phyloP scores from a whole-genome alignment of 768 basidiomycete species.

The Amylocystis lapponica region DNA sequence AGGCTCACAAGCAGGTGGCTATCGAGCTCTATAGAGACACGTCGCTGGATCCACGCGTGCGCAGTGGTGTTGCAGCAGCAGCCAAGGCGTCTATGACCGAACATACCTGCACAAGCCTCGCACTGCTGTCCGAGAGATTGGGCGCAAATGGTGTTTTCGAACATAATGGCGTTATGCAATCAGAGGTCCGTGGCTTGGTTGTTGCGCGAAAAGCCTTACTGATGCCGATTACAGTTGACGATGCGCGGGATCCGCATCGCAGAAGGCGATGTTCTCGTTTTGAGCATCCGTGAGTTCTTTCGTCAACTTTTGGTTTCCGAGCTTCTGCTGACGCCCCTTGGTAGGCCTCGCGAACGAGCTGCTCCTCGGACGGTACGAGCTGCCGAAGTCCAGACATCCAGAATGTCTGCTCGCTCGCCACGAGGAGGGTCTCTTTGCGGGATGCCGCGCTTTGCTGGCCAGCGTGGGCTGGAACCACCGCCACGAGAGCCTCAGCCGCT shows the following conservation, averaged over 20 bases:
- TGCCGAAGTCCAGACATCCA: slow-evolving; percentile 36
- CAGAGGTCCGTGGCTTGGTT: slow-evolving; percentile 36
- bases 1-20: slow-evolving; percentile 39
- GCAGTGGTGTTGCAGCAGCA: slow-evolving; percentile 51
- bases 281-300: slow-evolving; percentile 41
- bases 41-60: slow-evolving; percentile 38
- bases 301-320: slow-evolving; percentile 20
- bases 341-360: slow-evolving; percentile 54
- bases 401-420: slow-evolving; percentile 49
- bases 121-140: slow-evolving; percentile 55
- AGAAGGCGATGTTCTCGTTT: slow-evolving; percentile 47
- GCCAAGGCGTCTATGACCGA: slow-evolving; percentile 50
- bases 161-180: slow-evolving; percentile 52
- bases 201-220: neutral
- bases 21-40: slow-evolving; percentile 32
- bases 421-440: slow-evolving; percentile 28
- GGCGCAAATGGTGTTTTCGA: slow-evolving; percentile 65
- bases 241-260: slow-evolving; percentile 33
- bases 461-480: slow-evolving; percentile 33
- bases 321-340: slow-evolving; percentile 15
- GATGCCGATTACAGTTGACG: slow-evolving; percentile 16
- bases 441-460: slow-evolving; percentile 6
- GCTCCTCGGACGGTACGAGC: slow-evolving; percentile 43
- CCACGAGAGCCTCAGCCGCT: slow-evolving; percentile 40
- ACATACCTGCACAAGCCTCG: slow-evolving; percentile 45